These are phyloP conservation scores for Phallus indusiatus DNA, from an alignment of 768 basidiomycete genomes.

Conservation along the genomic window DNA sequence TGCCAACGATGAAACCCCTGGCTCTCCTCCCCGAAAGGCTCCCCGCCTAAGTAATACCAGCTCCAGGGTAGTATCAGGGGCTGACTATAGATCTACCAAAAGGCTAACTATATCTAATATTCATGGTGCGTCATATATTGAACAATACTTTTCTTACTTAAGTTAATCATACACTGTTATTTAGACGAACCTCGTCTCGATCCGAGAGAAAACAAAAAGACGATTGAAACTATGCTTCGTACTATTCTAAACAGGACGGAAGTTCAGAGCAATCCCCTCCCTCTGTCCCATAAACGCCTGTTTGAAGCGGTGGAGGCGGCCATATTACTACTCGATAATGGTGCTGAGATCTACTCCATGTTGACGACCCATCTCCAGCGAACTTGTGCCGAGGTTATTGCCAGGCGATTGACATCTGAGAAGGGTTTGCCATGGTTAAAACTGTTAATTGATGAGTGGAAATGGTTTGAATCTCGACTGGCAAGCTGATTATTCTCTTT, in stretches of 20 bases:
- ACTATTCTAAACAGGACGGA: not conserved
- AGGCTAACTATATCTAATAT: not conserved
- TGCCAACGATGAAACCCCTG: conserved; percentile 30
- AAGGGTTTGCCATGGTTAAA: conserved; percentile 44
- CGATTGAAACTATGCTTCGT: not conserved
- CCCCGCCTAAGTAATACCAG: conserved; percentile 34
- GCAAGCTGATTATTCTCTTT: conserved; percentile 31
- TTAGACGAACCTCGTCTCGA: not conserved
- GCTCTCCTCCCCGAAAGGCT: conserved; percentile 57
- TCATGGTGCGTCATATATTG: not conserved
- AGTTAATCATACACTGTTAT: not conserved
- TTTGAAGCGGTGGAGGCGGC: conserved; percentile 31
- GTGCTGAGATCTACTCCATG: conserved; percentile 48
- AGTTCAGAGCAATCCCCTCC: conserved; percentile 28
- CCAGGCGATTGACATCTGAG: conserved; percentile 22
- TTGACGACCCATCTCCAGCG: conserved; percentile 54
- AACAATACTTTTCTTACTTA: not conserved
- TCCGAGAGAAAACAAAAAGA: not conserved
- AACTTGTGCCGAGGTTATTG: conserved; percentile 32
- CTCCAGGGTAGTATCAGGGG: conserved; percentile 25
- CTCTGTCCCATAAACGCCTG: conserved; percentile 43
- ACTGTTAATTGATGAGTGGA: conserved; percentile 44
- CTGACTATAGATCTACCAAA: conserved; percentile 15
- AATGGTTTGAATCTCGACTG: conserved; percentile 57
- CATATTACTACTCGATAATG: conserved; percentile 28